Evolutionary conservation across 2,329 filamentous ascomycete species (phyloP).

Genomic region (Colletotrichum eremochloae): DNA sequence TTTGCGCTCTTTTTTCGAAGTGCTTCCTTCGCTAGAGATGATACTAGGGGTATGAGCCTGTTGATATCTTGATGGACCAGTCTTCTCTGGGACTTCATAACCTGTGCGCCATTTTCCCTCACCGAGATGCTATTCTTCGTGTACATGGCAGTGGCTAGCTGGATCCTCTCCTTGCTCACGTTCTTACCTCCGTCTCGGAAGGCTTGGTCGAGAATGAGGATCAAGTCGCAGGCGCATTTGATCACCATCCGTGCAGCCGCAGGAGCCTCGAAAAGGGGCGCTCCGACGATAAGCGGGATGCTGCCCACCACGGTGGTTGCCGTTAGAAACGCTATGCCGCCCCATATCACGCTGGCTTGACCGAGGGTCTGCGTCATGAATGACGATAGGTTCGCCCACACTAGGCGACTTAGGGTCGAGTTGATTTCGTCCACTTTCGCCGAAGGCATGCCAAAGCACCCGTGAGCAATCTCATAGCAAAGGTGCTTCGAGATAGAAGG

Average conservation of each 20-base stretch:
- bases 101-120: background rate
- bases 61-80: conserved; percentile 11
- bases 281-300: conserved; percentile 19
- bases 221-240: conserved; percentile 40
- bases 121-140: background rate
- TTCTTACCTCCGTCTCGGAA: conserved; percentile 15
- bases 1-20: background rate
- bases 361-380: conserved; percentile 43
- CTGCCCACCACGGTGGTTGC: conserved; percentile 46
- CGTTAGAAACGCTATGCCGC: conserved; percentile 35
- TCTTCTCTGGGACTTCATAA: background rate
- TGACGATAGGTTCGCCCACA: conserved; percentile 45
- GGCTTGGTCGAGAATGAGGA: conserved; percentile 28
- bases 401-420: conserved; percentile 40
- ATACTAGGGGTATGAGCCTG: conserved; percentile 11
- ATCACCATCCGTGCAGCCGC: conserved; percentile 28
- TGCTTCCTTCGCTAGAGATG: conserved; percentile 14
- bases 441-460: conserved; percentile 45
- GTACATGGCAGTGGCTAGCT: background rate
- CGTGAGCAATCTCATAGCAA: conserved; percentile 44
- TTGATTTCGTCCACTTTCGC: conserved; percentile 44
- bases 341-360: conserved; percentile 42
- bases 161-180: conserved; percentile 3
- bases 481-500: conserved; percentile 46
- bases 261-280: conserved; percentile 34